These are phyloP conservation scores for Penicillium hordei DNA, from an alignment of 2,329 filamentous ascomycete genomes.

Conservation along the genomic window DNA sequence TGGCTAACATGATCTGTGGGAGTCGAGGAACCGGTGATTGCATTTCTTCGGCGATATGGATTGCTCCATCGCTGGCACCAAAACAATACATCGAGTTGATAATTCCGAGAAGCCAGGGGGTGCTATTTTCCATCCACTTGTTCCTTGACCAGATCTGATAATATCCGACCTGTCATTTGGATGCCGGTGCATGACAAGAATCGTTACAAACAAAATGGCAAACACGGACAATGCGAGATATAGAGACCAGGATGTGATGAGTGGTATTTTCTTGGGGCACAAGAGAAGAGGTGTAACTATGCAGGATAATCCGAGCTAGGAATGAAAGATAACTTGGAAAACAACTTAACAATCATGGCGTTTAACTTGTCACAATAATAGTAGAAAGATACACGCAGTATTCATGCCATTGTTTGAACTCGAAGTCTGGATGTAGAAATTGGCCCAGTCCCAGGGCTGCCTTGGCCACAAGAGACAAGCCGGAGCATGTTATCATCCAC, in stretches of 20 bases:
- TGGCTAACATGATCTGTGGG: conserved; percentile 19
- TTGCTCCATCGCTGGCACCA: conserved; percentile 11
- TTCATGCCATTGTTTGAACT: conserved; percentile 17
- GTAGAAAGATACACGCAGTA: conserved; percentile 18
- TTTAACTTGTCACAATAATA: conserved; percentile 1
- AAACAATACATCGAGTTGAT: conserved; percentile 18
- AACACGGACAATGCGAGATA: background rate
- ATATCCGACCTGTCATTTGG: background rate
- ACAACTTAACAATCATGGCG: background rate
- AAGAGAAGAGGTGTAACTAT: conserved; percentile 21
- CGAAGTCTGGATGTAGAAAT: conserved; percentile 15
- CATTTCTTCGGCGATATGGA: conserved; percentile 22
- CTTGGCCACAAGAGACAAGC: conserved; percentile 16
- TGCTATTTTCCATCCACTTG: conserved; percentile 13
- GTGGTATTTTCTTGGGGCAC: conserved; percentile 12
- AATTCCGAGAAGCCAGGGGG: conserved; percentile 19
- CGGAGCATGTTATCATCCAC: conserved; percentile 24
- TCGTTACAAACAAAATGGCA: background rate
- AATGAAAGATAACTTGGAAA: background rate
- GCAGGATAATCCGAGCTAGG: conserved; percentile 8
- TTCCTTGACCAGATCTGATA: background rate
- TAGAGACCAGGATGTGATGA: background rate
- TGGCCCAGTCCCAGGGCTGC: conserved; percentile 18
- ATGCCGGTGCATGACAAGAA: background rate
- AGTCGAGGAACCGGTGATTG: conserved; percentile 15